phyloP scores from a whole-genome alignment of 768 basidiomycete genomes.

The Postia placenta region DNA sequence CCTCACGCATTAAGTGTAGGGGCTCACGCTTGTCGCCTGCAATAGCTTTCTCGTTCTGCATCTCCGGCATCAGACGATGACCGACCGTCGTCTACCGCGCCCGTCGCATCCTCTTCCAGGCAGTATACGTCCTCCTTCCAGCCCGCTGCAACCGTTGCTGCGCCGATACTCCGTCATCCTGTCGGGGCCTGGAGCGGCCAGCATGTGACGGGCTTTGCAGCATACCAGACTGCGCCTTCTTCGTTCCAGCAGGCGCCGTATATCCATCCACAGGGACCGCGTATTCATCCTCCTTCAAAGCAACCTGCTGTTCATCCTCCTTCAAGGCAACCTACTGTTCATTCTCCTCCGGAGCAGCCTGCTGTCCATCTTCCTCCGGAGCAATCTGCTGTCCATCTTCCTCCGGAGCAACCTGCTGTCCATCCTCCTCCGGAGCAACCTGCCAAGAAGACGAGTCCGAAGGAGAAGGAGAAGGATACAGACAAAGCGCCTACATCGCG shows the following conservation, averaged over 20 bases:
- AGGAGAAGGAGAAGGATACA: slow-evolving; percentile 11
- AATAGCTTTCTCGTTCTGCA: slow-evolving; percentile 4
- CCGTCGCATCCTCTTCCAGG: not conserved
- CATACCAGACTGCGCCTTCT: slow-evolving; percentile 3
- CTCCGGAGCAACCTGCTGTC: slow-evolving; percentile 2
- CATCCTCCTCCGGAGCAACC: not conserved
- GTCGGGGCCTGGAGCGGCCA: slow-evolving; percentile 10
- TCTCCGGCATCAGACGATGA: slow-evolving; percentile 12
- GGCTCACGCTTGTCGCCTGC: not conserved
- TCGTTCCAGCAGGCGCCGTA: too few species aligned
- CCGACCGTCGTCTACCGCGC: not conserved
- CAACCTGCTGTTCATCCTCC: too few species aligned
- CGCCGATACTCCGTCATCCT: slow-evolving; percentile 13
- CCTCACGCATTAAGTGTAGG: not conserved
- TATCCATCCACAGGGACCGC: too few species aligned
- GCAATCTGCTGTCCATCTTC: slow-evolving; percentile 2
- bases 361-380: too few species aligned
- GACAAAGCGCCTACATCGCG: slow-evolving; percentile 7
- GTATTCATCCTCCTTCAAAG: too few species aligned
- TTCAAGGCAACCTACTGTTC: too few species aligned
- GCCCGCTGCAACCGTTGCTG: not conserved
- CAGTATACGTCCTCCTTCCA: not conserved
- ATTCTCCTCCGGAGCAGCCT: too few species aligned
- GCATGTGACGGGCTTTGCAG: not conserved
- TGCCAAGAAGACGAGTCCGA: slow-evolving; percentile 9